Conservation (phyloP, 2,329 filamentous ascomycete species). For the Catunica adiposa region DNA sequence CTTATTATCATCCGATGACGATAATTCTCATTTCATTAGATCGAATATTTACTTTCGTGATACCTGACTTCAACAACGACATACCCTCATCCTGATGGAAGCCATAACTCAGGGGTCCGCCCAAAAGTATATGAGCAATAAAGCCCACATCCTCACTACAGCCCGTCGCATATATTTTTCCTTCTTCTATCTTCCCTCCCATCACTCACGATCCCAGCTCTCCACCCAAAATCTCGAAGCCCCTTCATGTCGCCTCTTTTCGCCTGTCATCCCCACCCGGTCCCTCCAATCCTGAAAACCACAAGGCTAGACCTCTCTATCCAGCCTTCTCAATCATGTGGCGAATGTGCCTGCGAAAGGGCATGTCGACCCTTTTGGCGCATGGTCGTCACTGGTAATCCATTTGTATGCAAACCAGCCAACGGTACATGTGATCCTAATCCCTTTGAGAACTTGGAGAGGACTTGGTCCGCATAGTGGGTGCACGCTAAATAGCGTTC, state of each 20-base stretch:
- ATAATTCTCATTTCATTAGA: no score
- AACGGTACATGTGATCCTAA: neutral
- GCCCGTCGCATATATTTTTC: neutral
- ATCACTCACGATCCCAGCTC: neutral
- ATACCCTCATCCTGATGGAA: neutral
- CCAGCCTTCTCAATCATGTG: neutral
- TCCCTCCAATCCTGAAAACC: neutral
- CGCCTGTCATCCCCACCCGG: no score
- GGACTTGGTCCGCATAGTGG: neutral
- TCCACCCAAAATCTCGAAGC: neutral
- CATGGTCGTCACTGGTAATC: neutral
- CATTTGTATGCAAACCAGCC: neutral
- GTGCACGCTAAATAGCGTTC: neutral
- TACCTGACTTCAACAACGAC: no score
- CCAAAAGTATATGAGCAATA: neutral
- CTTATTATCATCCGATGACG: no score
- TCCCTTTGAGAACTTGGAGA: neutral
- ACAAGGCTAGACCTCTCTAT: neutral
- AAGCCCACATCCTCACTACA: neutral
- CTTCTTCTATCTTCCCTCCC: neutral
- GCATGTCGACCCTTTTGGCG: no score
- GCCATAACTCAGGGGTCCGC: neutral
- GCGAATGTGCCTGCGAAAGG: no score
- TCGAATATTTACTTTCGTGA: no score
- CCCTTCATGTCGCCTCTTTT: slow-evolving; percentile 6